Conservation (phyloP, 2,329 filamentous ascomycete species). For the Lecanicillium sp. region DNA sequence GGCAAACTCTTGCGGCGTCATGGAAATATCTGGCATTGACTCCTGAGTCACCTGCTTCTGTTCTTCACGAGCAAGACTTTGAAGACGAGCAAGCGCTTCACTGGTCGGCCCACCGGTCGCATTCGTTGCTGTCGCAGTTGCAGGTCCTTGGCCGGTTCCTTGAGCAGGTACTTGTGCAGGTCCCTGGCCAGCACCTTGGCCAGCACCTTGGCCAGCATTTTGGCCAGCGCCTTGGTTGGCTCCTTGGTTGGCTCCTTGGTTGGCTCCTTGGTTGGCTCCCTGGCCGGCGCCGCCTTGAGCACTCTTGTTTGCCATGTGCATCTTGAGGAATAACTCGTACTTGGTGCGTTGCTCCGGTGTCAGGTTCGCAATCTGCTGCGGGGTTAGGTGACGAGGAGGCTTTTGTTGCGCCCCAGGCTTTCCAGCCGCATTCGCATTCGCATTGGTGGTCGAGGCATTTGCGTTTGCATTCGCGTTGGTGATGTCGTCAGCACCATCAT, state of each 20-base stretch:
- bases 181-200: slow-evolving; percentile 3
- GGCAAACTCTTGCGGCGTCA: slow-evolving; percentile 35
- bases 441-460: no score
- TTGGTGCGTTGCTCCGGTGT: slow-evolving; percentile 36
- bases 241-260: neutral
- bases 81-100: slow-evolving; percentile 24
- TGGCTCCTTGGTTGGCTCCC: no score
- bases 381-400: slow-evolving; percentile 16
- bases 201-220: no score
- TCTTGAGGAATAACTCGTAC: slow-evolving; percentile 31
- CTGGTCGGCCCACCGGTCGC: slow-evolving; percentile 9
- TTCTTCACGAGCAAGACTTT: slow-evolving; percentile 31
- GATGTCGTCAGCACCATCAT: slow-evolving; percentile 31
- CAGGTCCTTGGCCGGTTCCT: slow-evolving; percentile 10
- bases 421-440: slow-evolving; percentile 14
- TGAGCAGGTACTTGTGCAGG: no score
- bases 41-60: slow-evolving; percentile 30
- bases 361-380: slow-evolving; percentile 30
- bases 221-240: neutral
- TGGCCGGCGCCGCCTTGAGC: no score
- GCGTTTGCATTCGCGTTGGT: no score
- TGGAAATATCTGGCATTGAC: slow-evolving; percentile 34
- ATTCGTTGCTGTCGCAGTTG: slow-evolving; percentile 9
- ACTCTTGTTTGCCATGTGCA: slow-evolving; percentile 19
- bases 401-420: slow-evolving; percentile 14